Base-by-base conservation (phyloP, 2,329 filamentous ascomycete genomes). In the Hymenoscyphus occultus region DNA sequence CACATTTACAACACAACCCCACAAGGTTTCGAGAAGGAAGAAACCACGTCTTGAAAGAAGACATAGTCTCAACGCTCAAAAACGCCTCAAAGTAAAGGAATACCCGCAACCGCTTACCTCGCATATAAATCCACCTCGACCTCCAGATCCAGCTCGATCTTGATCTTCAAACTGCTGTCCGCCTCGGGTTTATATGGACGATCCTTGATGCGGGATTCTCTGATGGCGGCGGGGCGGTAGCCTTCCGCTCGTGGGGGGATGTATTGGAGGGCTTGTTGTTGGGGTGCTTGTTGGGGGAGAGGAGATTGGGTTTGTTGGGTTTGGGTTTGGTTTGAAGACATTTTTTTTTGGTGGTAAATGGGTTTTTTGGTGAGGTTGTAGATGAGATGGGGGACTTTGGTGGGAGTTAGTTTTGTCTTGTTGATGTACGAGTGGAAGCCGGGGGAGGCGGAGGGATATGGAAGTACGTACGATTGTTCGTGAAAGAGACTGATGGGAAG, bases 91-190 rank as follows among this genome's bases (percentile, higher is more conserved):
- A 35, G 6, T 1, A 35, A 35, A 6, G 5, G 5, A 35, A 35
- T 35, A 35, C 3, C 3, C 28, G 3, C 28, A 35, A 35, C 35
- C 5, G 9, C 35, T 7, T 35, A 35, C 40, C 60, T 40, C 3
- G 60, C 60, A 39, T 62, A 62, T 1, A 62, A 13, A 42, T 62
- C 60, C 2, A 62, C 69, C 62, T 70, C 69, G 6, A 70, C 67
- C 59, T 70, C 69, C 14, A 70, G 22, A 66, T 70, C 68, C 22
- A 70, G 59, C 65, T 69, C 65, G 32, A 70, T 67, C 64, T 69
- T 69, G 45, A 70, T 69, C 64, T 68, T 70, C 45, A 70, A 60
- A 10, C 61, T 59, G 59, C 63, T 66, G 19, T 69, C 61, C 1
- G 19, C 54, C 7, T 64, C 66, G 3, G 60, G 58, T 32, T 59